phyloP scores from a whole-genome alignment of 148 eudicot genomes.

The Chenopodium album region DNA sequence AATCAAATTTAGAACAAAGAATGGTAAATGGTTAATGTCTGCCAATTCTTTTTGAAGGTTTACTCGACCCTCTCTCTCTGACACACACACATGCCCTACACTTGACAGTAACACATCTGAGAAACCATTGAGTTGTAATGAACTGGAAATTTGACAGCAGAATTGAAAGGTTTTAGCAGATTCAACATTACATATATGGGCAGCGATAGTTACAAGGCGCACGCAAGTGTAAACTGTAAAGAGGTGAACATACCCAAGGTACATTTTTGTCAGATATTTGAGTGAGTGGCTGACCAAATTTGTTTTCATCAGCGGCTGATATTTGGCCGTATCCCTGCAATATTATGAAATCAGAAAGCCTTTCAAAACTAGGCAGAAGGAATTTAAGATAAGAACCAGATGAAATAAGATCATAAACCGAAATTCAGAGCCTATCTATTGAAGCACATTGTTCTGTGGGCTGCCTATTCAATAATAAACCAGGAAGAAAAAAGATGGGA shows the following conservation, averaged over 20 bases:
- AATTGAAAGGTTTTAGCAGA: no score
- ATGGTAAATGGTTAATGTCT: background rate
- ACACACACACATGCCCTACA: no score
- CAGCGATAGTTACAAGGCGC: background rate
- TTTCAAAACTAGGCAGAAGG: background rate
- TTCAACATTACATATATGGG: background rate
- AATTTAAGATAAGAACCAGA: background rate
- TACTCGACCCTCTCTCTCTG: background rate
- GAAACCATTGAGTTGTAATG: no score
- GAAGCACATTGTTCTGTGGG: background rate
- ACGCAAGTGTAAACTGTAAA: background rate
- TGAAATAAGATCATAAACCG: background rate
- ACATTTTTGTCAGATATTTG: constrained; percentile 53
- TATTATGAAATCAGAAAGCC: constrained; percentile 2
- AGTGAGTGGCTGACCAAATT: constrained; percentile 81
- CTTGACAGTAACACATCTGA: no score
- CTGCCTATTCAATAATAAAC: background rate
- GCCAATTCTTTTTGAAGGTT: background rate
- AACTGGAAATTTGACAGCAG: no score
- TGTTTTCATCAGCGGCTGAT: constrained; percentile 74
- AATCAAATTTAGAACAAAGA: background rate
- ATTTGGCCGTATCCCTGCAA: constrained; percentile 78
- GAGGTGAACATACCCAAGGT: constrained; percentile 56
- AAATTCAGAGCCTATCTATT: background rate
- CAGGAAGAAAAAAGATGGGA: background rate